Evolutionary conservation across 208 protist genomes (phyloP).

Genomic region (Trypanosoma congolense): DNA sequence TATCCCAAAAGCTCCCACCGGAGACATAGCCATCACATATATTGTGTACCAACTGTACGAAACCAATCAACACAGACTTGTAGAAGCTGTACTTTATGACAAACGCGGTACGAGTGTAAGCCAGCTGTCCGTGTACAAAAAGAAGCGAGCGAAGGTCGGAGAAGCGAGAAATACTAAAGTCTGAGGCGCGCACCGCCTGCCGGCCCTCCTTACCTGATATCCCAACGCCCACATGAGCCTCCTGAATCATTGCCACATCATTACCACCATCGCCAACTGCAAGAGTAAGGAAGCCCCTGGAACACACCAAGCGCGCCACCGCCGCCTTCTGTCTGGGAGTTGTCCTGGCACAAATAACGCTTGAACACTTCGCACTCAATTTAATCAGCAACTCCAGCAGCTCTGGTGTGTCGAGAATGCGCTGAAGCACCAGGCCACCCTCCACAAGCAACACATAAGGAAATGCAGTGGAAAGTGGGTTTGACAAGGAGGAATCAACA

Average conservation of each 20-base stretch:
- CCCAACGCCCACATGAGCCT: conserved; percentile 90
- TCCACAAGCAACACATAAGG: conserved; percentile 47
- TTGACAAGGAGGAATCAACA: neutral
- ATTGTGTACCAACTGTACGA: conserved; percentile 91
- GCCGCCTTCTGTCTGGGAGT: conserved; percentile 92
- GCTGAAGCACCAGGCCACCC: conserved; percentile 55
- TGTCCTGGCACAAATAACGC: conserved; percentile 93
- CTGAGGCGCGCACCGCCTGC: conserved; percentile 90
- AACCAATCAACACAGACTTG: conserved; percentile 94
- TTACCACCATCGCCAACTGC: conserved; percentile 95
- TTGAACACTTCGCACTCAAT: conserved; percentile 54
- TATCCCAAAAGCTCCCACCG: conserved; percentile 89
- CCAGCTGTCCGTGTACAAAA: conserved; percentile 93
- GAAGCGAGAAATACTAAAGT: conserved; percentile 93
- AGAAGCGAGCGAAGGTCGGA: conserved; percentile 89
- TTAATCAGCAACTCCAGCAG: conserved; percentile 43
- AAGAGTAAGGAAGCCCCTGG: conserved; percentile 70
- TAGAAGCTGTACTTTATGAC: conserved; percentile 98
- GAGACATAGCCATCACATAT: conserved; percentile 55
- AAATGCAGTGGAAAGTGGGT: neutral
- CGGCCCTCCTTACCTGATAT: conserved; percentile 90
- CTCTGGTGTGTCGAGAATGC: conserved; percentile 46
- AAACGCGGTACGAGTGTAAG: conserved; percentile 87
- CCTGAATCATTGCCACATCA: conserved; percentile 95
- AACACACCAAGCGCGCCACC: conserved; percentile 75